Conservation (phyloP, 345 rosid species). For the Carallia brachiata region DNA sequence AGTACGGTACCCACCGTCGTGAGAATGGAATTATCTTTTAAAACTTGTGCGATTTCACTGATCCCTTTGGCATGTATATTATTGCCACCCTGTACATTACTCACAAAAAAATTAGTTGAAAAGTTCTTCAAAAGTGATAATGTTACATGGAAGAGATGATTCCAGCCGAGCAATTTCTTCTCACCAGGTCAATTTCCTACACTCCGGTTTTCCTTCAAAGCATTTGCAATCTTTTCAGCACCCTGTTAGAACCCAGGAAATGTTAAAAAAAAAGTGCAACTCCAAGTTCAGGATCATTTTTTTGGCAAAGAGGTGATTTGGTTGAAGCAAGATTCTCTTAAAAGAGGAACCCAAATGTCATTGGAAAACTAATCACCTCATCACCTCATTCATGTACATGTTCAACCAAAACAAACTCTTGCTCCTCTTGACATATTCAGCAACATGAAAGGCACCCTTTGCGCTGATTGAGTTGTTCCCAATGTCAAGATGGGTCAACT, state of each 20-base stretch:
- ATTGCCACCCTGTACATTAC: constrained; percentile 73
- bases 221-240: constrained; percentile 79
- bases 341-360: neutral
- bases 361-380: constrained; percentile 52
- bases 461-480: constrained; percentile 89
- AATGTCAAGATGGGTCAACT: constrained; percentile 66
- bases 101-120: constrained; percentile 13
- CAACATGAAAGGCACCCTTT: constrained; percentile 78
- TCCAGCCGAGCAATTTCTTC: constrained; percentile 22
- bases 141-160: constrained; percentile 1
- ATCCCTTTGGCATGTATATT: constrained; percentile 79
- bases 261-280: constrained; percentile 5
- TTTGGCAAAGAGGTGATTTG: neutral
- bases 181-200: constrained; percentile 79
- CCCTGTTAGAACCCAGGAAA: constrained; percentile 52
- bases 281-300: constrained; percentile 8
- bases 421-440: constrained; percentile 83
- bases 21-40: constrained; percentile 68
- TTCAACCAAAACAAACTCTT: constrained; percentile 92
- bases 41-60: constrained; percentile 64
- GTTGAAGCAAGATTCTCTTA: neutral
- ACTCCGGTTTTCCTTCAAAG: constrained; percentile 76
- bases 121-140: neutral
- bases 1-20: constrained; percentile 54
- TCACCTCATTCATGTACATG: constrained; percentile 98